Percentiles rank a stretch among this genome's conserved stretches.
Conservation (phyloP, 768 basidiomycete species). For the Podaxis sp. region DNA sequence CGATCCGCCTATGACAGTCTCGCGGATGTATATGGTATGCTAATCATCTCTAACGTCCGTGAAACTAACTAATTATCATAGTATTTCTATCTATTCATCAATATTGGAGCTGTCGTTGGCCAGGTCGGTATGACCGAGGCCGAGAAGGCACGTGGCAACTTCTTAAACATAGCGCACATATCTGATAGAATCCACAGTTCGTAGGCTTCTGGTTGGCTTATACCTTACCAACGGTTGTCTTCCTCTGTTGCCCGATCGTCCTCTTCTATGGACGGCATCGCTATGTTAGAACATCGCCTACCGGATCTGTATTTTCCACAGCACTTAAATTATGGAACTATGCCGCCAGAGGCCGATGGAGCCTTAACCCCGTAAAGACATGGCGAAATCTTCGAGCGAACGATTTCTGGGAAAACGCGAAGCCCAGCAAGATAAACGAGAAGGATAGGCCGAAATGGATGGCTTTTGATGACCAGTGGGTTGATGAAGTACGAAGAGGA, state of each 20-base stretch:
- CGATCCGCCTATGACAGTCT: slow-evolving; percentile 66
- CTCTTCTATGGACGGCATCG: slow-evolving; percentile 53
- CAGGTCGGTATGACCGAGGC: slow-evolving; percentile 71
- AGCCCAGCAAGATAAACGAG: slow-evolving; percentile 55
- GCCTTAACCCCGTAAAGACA: slow-evolving; percentile 49
- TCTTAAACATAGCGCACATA: slow-evolving; percentile 27
- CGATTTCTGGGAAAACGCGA: slow-evolving; percentile 74
- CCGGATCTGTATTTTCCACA: slow-evolving; percentile 61
- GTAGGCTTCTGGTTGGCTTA: slow-evolving; percentile 68
- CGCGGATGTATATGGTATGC: slow-evolving; percentile 71
- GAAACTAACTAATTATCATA: slow-evolving; percentile 17
- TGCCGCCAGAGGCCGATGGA: slow-evolving; percentile 48
- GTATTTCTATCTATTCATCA: slow-evolving; percentile 65
- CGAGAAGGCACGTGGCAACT: slow-evolving; percentile 44
- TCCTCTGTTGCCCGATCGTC: slow-evolving; percentile 60
- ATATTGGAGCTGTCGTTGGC: slow-evolving; percentile 64
- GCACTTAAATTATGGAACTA: slow-evolving; percentile 44
- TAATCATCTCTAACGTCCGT: neutral
- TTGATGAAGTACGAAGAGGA: slow-evolving; percentile 72
- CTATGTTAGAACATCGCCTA: slow-evolving; percentile 57
- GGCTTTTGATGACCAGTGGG: slow-evolving; percentile 77
- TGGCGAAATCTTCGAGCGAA: slow-evolving; percentile 48
- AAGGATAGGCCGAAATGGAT: slow-evolving; percentile 61
- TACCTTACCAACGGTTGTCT: slow-evolving; percentile 59
- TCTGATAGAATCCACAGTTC: slow-evolving; percentile 48